These are phyloP conservation scores for Phyllosticta citribraziliensis DNA, from an alignment of 2,329 filamentous ascomycete species.

Conservation along the genomic window DNA sequence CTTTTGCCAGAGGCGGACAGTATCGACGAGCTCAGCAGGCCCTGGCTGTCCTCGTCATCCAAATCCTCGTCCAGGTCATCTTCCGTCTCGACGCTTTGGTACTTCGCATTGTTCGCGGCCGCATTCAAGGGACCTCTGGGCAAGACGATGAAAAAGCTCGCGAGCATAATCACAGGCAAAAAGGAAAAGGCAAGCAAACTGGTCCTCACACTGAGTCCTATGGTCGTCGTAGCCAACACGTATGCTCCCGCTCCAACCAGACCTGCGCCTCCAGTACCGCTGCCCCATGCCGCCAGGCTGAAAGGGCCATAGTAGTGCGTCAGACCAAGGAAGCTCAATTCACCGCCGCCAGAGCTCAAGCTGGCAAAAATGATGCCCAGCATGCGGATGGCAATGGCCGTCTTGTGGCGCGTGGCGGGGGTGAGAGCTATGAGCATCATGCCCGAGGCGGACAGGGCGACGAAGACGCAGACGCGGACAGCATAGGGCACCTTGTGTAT, in stretches of 20 bases:
- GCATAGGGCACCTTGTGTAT: slow-evolving; percentile 80
- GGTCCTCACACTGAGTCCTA: slow-evolving; percentile 62
- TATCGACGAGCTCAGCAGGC: slow-evolving; percentile 25
- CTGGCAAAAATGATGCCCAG: slow-evolving; percentile 77
- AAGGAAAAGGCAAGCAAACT: slow-evolving; percentile 71
- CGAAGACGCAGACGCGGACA: slow-evolving; percentile 64
- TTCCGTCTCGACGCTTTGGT: slow-evolving; percentile 40
- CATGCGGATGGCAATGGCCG: slow-evolving; percentile 64
- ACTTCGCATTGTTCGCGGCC: slow-evolving; percentile 36
- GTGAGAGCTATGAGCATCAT: slow-evolving; percentile 86
- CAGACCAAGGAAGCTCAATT: slow-evolving; percentile 81
- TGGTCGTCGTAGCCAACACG: slow-evolving; percentile 70
- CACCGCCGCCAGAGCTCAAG: slow-evolving; percentile 74
- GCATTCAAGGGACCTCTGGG: slow-evolving; percentile 57
- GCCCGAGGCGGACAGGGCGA: slow-evolving; percentile 63
- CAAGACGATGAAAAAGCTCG: slow-evolving; percentile 76
- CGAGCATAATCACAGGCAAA: slow-evolving; percentile 70
- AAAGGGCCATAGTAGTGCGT: slow-evolving; percentile 89
- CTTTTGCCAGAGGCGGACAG: slow-evolving; percentile 23
- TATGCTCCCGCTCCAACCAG: slow-evolving; percentile 82
- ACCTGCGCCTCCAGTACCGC: slow-evolving; percentile 82
- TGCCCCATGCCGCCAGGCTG: slow-evolving; percentile 84
- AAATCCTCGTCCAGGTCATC: slow-evolving; percentile 15
- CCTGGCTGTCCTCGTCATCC: slow-evolving; percentile 18
- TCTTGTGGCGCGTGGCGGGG: slow-evolving; percentile 47